Base-by-base conservation (phyloP, 2,329 filamentous ascomycete genomes). In the Talaromyces sp. region DNA sequence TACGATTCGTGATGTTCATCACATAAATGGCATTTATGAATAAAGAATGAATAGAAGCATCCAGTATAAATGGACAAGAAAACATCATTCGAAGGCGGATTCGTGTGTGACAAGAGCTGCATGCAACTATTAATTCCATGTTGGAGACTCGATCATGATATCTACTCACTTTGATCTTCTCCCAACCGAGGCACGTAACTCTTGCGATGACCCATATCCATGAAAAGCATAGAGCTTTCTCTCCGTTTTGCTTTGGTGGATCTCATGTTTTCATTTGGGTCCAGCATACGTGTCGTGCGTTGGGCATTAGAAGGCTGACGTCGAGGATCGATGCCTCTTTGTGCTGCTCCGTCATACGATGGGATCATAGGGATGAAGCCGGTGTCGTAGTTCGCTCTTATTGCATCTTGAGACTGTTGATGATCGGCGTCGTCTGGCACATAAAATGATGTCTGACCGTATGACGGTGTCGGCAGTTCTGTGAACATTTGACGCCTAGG, bases 401-500 rank as follows among this genome's bases (percentile, higher is more conserved):
- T 63, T 48, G 57, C 46, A 44, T 67, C 59, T 31, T 70, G 70
- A 16, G 67, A 61, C 58, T 67, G 64, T 46, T 68, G 67, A 62
- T 67, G 71, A 63, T 62, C 67, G 62, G 55, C 66, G 67, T 71
- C 74, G 44, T 66, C 68, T 57, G 73, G 62, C 63, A 68, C 66
- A 39, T 70, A 71, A 70, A 86, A 84, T 9, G 79, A 79, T 9
- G 81, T 82, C 67, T 87, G 84, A 62, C 84, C 82, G 70, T 87
- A 87, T 2, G 81, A 82, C 35, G 86, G 86, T 0, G 86, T 88
- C 6, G 86, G 84, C n/a, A 88, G 76, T 66, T 89, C 85, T 2
- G 84, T 83, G 71, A 88, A 88, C 79, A 87, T 86, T 69, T 88
- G 87, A 64, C 83, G 83, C 25, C 85, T 82, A 21, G 87, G 86